phyloP scores from a whole-genome alignment of 306 rosid genomes.

The Corylus avellana region DNA sequence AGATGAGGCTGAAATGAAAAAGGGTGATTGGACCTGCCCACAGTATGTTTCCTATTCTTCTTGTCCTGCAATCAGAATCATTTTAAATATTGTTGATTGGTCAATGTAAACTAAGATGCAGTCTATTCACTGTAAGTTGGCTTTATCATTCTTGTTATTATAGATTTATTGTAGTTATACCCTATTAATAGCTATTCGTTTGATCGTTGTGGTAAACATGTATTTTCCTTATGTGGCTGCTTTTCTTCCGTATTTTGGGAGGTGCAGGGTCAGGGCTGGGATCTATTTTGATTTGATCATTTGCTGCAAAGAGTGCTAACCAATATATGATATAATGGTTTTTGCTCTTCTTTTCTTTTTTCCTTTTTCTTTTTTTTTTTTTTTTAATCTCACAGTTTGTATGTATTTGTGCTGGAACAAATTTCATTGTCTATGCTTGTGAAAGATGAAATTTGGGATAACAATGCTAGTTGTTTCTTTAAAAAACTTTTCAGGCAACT shows the following conservation, averaged over 20 bases:
- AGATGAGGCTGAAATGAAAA: constrained; percentile 56
- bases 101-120: not conserved
- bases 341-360: no score
- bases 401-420: not conserved
- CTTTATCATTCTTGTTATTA: no score
- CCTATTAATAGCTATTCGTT: not conserved
- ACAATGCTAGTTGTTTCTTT: not conserved
- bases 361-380: no score
- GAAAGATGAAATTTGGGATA: not conserved
- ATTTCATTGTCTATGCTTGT: not conserved
- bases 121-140: no score
- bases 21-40: constrained; percentile 90
- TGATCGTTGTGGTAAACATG: not conserved
- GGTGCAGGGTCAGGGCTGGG: not conserved
- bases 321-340: not conserved
- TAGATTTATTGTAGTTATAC: not conserved
- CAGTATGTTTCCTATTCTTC: constrained; percentile 44
- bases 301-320: not conserved
- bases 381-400: not conserved
- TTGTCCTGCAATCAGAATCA: not conserved
- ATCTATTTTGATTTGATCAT: not conserved
- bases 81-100: not conserved
- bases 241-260: not conserved
- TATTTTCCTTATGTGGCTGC: not conserved
- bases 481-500: not conserved